These are phyloP conservation scores for Pulveroboletus sp. DNA, from an alignment of 768 basidiomycete species.

Conservation along the genomic window DNA sequence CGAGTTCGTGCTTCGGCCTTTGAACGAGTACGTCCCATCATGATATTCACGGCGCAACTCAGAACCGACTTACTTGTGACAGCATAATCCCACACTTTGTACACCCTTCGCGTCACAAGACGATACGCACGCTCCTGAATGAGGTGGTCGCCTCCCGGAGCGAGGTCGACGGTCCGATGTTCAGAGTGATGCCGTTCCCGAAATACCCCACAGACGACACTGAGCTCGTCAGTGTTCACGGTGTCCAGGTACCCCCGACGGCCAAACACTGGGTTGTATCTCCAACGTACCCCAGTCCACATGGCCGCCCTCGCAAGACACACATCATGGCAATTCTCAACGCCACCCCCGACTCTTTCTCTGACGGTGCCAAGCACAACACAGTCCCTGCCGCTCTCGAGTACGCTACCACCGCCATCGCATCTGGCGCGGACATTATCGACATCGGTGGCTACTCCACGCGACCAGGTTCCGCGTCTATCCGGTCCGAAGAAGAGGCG, in stretches of 20 bases:
- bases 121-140: constrained; percentile 45
- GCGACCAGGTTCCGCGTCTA: constrained; percentile 68
- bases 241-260: constrained; percentile 17
- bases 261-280: constrained; percentile 22
- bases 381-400: constrained; percentile 49
- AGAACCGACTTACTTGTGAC: no score
- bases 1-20: constrained; percentile 87
- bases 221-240: not conserved
- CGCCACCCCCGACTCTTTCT: constrained; percentile 93
- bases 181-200: constrained; percentile 74
- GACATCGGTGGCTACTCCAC: constrained; percentile 98
- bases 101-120: constrained; percentile 56
- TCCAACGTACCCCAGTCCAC: constrained; percentile 8
- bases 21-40: constrained; percentile 65
- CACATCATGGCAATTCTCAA: constrained; percentile 91
- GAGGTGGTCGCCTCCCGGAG: constrained; percentile 34
- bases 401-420: constrained; percentile 47
- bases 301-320: constrained; percentile 38
- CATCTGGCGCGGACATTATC: constrained; percentile 66
- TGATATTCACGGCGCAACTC: not conserved
- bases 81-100: constrained; percentile 78
- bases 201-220: constrained; percentile 38
- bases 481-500: constrained; percentile 68
- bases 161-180: constrained; percentile 46
- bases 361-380: constrained; percentile 71